Conservation (phyloP, 2,329 filamentous ascomycete genomes). For the Davidsoniella virescens region DNA sequence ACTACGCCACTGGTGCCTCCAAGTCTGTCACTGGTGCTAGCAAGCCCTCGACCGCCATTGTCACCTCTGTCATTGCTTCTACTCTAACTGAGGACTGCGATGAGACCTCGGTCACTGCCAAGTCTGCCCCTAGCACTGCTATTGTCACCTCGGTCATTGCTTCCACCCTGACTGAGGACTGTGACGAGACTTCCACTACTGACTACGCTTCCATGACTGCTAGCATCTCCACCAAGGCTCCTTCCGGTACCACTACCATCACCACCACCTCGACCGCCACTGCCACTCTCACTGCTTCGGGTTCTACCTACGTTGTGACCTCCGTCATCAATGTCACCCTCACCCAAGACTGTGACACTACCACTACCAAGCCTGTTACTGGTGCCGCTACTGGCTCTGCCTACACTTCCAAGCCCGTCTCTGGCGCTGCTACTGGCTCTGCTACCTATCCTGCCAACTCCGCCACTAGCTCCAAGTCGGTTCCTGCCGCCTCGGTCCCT, state of each 20-base stretch:
- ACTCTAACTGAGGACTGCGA: not conserved
- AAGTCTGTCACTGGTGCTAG: not conserved
- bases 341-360: not conserved
- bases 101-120: not conserved
- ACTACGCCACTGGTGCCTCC: not conserved
- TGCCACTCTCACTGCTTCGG: not conserved
- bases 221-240: not conserved
- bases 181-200: not conserved
- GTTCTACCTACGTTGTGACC: not conserved
- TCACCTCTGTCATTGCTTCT: not conserved
- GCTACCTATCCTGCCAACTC: not conserved
- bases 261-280: not conserved
- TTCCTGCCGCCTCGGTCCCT: not conserved
- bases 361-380: not conserved
- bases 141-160: not conserved
- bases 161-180: conserved; percentile 1
- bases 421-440: not conserved
- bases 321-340: not conserved
- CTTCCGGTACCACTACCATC: not conserved
- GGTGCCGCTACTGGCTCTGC: not conserved
- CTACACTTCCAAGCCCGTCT: not conserved
- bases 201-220: not conserved
- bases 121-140: not conserved
- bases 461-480: not conserved
- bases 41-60: not conserved